Base-by-base conservation (phyloP, 108 stramenopile genomes). In the Cyclotella distinguenda region DNA sequence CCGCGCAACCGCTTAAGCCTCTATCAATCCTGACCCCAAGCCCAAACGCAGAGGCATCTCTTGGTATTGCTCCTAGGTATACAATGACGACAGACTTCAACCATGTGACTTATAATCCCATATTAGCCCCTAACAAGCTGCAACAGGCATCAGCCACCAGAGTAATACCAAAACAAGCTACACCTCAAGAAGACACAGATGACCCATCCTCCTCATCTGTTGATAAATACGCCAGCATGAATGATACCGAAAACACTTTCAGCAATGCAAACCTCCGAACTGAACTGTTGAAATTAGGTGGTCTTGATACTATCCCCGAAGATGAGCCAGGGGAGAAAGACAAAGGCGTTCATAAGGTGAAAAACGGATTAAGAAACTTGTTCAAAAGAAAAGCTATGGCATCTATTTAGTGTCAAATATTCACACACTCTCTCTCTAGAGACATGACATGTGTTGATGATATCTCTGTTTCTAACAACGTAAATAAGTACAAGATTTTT, bases 301-400 rank as follows among this genome's bases (percentile, higher is more conserved):
- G 53, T 35, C 70, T 71, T 36, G 42, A 60, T 12, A 27, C 54
- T 3, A 71, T 71, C 38, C 40, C 35, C 3, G 70, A 71, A 56
- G 54, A 71, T 43, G 60, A 0, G 7, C 12, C 30, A 35, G 44
- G 19, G 21, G 51, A 61, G 35, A 61, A 60, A 6, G 44, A 39
- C 6, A 21, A 31, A 4, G 32, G 51, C 6, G 58, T 42, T 8
- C 57, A 68, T 35, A 71, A 71, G 33, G 32, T 40, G 10, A 71
- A 44, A 45, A 71, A 62, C 31, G 70, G 70, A 3, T 36, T 62
- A 13, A 61, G 50, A 16, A 71, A 62, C n/a, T 55, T 62, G 15
- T 62, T 71, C 15, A 54, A 51, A 11, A 71, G 50, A 34, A 55
- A 33, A 36, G 25, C n/a, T 18, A 1, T 4, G 3, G 33, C 33